Conservation (phyloP, 2,329 filamentous ascomycete species). For the Alternaria arborescens region DNA sequence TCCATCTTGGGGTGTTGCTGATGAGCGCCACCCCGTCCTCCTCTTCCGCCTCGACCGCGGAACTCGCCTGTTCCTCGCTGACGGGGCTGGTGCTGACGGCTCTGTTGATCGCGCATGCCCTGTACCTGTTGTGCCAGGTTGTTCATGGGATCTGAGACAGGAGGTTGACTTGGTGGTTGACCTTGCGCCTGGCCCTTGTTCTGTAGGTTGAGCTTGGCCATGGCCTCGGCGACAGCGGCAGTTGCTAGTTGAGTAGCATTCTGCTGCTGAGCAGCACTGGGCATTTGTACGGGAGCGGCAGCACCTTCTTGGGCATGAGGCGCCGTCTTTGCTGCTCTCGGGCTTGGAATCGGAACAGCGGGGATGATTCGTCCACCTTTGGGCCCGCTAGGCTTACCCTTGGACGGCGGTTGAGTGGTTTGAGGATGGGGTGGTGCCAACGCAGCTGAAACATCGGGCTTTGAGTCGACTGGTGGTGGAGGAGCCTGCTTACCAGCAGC, state of each 20-base stretch:
- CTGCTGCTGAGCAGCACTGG: slow-evolving; percentile 51
- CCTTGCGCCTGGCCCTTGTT: slow-evolving; percentile 29
- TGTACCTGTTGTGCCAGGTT: slow-evolving; percentile 78
- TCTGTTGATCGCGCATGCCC: slow-evolving; percentile 75
- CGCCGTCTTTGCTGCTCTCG: slow-evolving; percentile 43
- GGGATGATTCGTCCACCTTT: slow-evolving; percentile 67
- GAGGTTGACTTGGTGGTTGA: slow-evolving; percentile 27
- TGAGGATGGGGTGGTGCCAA: slow-evolving; percentile 60
- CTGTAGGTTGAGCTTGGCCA: slow-evolving; percentile 71
- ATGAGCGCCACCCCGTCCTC: slow-evolving; percentile 52
- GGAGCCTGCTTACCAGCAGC: slow-evolving; percentile 61
- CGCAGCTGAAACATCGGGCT: slow-evolving; percentile 68
- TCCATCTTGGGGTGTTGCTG: slow-evolving; percentile 72
- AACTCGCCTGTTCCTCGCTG: slow-evolving; percentile 55
- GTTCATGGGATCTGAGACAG: slow-evolving; percentile 63
- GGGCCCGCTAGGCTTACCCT: slow-evolving; percentile 53
- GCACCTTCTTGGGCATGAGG: slow-evolving; percentile 47
- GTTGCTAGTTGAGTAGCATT: slow-evolving; percentile 78
- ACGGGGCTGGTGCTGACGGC: slow-evolving; percentile 57
- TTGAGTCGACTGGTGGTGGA: slow-evolving; percentile 72
- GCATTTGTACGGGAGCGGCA: slow-evolving; percentile 34
- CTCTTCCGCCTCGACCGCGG: slow-evolving; percentile 58
- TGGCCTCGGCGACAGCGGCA: slow-evolving; percentile 80
- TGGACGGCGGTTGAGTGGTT: slow-evolving; percentile 44
- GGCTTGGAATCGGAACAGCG: slow-evolving; percentile 69